Percentiles rank a stretch among this genome's conserved stretches.
These are phyloP conservation scores for Eucalyptus urophylla DNA, from an alignment of 345 rosid genomes.

Conservation along the genomic window DNA sequence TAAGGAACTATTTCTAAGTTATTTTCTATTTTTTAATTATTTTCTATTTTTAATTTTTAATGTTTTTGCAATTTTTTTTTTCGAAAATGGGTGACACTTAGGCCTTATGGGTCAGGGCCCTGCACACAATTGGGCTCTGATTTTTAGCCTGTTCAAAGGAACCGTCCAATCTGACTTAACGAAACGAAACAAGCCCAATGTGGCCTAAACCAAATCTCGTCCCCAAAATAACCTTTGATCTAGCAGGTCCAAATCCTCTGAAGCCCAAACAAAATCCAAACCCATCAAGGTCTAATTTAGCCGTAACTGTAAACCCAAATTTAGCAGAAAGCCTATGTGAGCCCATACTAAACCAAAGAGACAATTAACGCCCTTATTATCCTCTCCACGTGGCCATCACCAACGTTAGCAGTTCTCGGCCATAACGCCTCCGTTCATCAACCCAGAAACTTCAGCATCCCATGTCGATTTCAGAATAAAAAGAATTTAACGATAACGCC, in stretches of 20 bases:
- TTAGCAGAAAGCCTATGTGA: neutral
- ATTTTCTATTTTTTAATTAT: too few relatives aligned
- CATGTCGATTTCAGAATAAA: too few relatives aligned
- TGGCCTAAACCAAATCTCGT: neutral
- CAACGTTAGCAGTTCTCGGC: too few relatives aligned
- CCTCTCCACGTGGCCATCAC: too few relatives aligned
- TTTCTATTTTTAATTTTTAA: too few relatives aligned
- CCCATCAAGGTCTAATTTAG: neutral
- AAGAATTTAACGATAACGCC: too few relatives aligned
- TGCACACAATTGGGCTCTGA: neutral
- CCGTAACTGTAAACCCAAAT: neutral
- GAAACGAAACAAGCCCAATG: neutral
- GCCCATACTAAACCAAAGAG: neutral
- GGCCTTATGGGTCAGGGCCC: neutral
- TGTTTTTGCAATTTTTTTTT: too few relatives aligned
- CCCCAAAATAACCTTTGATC: neutral
- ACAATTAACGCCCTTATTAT: too few relatives aligned
- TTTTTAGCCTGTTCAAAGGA: neutral
- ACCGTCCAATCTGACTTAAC: neutral
- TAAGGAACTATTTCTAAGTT: neutral
- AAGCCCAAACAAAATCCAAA: neutral
- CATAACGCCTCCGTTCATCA: too few relatives aligned
- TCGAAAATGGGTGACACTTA: neutral
- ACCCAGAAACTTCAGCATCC: too few relatives aligned
- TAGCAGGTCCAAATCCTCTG: neutral